Conservation (phyloP, 805 yeast genomes). For the Yamadazyma takamatsuzukensis region DNA sequence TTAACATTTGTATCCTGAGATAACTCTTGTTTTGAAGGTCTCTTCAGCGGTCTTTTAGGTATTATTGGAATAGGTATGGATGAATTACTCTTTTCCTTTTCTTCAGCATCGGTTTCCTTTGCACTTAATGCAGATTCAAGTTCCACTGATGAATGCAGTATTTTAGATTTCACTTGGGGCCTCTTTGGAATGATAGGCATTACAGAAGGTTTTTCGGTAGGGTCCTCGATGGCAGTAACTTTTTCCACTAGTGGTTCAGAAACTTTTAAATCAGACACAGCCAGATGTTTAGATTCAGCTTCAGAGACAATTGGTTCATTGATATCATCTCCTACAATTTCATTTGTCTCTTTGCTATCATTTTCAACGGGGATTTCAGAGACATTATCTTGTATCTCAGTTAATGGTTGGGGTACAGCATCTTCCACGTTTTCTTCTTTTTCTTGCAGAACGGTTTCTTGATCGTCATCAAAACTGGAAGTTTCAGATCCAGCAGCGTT, state of each 20-base stretch:
- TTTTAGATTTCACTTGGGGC: slow-evolving; percentile 2
- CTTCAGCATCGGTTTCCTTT: slow-evolving; percentile 8
- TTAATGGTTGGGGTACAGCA: background rate
- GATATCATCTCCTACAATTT: background rate
- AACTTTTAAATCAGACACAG: background rate
- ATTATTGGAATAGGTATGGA: slow-evolving; percentile 6
- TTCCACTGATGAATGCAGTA: slow-evolving; percentile 4
- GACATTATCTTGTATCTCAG: background rate
- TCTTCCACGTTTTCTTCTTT: slow-evolving; percentile 15
- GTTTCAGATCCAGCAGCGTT: slow-evolving; percentile 13
- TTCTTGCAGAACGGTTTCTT: slow-evolving; percentile 27
- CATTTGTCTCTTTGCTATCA: background rate
- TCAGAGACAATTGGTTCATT: background rate
- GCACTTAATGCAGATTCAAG: slow-evolving; percentile 7
- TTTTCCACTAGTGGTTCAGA: background rate
- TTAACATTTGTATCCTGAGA: too few relatives aligned
- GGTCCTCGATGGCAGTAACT: background rate
- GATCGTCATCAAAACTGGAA: slow-evolving; percentile 28
- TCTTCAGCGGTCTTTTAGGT: slow-evolving; percentile 5
- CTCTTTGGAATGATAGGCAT: slow-evolving; percentile 11
- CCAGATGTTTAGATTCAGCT: too few relatives aligned
- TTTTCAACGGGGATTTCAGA: background rate
- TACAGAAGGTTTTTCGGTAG: background rate
- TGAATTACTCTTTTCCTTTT: background rate
- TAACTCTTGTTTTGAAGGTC: too few relatives aligned